Conservation (phyloP, 2,329 filamentous ascomycete species). For the Basipetospora chlamydospora region DNA sequence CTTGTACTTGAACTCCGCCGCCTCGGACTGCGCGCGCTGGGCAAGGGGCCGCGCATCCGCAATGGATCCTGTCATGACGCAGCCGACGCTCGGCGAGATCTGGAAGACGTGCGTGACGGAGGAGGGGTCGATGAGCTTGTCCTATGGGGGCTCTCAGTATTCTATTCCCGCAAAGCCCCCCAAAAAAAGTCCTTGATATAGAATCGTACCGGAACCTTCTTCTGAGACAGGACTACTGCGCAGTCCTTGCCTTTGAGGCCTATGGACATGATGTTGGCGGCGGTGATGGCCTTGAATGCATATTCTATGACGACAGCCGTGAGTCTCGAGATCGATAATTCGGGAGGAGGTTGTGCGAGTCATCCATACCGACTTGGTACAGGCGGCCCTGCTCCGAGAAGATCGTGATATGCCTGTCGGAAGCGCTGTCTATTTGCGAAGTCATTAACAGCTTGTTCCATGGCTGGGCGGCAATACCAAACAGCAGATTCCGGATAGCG, state of each 20-base stretch:
- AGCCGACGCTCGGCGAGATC: slow-evolving; percentile 89
- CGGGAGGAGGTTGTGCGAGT: neutral
- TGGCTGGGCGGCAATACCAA: neutral
- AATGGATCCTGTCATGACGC: slow-evolving; percentile 97
- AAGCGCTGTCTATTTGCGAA: slow-evolving; percentile 44
- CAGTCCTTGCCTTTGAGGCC: slow-evolving; percentile 94
- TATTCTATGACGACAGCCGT: slow-evolving; percentile 53
- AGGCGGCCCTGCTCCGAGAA: slow-evolving; percentile 97
- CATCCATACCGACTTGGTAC: slow-evolving; percentile 91
- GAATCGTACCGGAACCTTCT: slow-evolving; percentile 87
- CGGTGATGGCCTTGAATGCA: slow-evolving; percentile 99
- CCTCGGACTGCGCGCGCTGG: slow-evolving; percentile 84
- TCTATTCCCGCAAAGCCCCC: no score
- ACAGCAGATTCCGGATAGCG: slow-evolving; percentile 12
- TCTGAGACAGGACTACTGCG: slow-evolving; percentile 93
- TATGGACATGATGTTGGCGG: slow-evolving; percentile 96
- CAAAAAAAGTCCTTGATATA: no score
- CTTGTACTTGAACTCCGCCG: slow-evolving; percentile 96
- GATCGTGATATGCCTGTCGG: slow-evolving; percentile 98
- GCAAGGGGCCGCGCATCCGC: slow-evolving; percentile 91
- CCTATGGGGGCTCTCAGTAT: slow-evolving; percentile 37
- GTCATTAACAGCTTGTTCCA: slow-evolving; percentile 37
- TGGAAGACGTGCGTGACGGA: slow-evolving; percentile 97
- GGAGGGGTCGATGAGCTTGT: slow-evolving; percentile 95
- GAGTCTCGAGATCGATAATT: neutral